Conservation (phyloP, 345 rosid species). For the Geranium rotundifolium region DNA sequence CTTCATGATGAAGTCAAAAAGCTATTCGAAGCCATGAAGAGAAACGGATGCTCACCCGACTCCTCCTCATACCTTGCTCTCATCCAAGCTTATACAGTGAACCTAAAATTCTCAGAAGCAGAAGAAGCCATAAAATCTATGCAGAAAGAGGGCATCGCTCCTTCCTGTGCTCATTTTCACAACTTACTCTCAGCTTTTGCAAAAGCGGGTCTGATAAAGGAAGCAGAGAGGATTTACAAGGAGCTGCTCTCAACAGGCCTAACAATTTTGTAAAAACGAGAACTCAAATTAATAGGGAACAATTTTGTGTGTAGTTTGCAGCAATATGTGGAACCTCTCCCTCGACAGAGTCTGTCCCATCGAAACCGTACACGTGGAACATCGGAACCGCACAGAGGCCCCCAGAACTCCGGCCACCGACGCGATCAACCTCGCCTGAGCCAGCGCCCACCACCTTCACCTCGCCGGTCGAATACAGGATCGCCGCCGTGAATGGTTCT, state of each 20-base stretch:
- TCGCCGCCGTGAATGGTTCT: no score
- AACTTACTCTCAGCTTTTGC: constrained; percentile 38
- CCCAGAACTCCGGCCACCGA: no score
- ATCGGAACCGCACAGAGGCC: no score
- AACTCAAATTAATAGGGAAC: no score
- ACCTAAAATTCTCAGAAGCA: constrained; percentile 43
- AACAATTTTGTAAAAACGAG: no score
- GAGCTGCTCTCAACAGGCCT: constrained; percentile 27
- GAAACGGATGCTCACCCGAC: constrained; percentile 37
- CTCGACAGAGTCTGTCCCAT: no score
- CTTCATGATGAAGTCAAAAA: constrained; percentile 36
- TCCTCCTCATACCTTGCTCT: constrained; percentile 40
- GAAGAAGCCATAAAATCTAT: constrained; percentile 42
- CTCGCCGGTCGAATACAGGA: no score
- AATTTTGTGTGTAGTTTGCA: no score
- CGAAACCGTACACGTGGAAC: no score
- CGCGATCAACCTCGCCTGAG: no score
- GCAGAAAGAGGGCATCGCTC: constrained; percentile 38
- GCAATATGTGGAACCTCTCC: no score
- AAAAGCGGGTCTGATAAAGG: constrained; percentile 44
- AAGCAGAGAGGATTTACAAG: constrained; percentile 47
- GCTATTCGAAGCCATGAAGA: constrained; percentile 49
- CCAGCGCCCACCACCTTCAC: no score
- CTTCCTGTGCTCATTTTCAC: constrained; percentile 44
- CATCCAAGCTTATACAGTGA: constrained; percentile 45